Evolutionary conservation across 805 yeast species (phyloP), one percentile per base, ranked within the genome.

Genomic region (Lipomyces kockii): DNA sequence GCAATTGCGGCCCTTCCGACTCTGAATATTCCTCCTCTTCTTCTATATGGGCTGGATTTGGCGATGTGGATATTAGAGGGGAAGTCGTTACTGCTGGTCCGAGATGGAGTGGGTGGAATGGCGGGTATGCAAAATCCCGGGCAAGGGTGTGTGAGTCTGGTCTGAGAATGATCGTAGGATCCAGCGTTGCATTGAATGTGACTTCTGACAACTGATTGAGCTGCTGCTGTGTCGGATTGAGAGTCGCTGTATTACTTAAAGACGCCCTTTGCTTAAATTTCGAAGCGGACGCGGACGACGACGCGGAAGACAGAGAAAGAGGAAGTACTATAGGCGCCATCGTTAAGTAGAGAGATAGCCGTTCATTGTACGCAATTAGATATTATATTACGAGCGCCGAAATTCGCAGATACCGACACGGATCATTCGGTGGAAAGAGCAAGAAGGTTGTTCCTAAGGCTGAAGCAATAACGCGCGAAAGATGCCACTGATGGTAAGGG

Each of bases 41-140:
- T 22, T 64, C 67, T 11, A 43, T 27, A 6, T 32, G 58, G 2
- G 58, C 53, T n/a, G 63, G 68, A 17, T 72, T 74, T 53, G 22
- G 14, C 20, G 74, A 70, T 25, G 59, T 22, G 12, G 43, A 37
- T 27, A 43, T 35, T 17, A 14, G 7, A 3, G 37, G 8, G 4
- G 46, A 20, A 27, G 22, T 11, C 7, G 61, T 25, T 5, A 76
- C 80, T 1, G 78, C 76, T 37, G 81, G 83, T 0, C 96, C 97
- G 70, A 85, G 85, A 77, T 90, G 89, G 61, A 91, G 80, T 1
- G 95, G 93, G 70, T 91, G 87, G 35, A 83, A 78, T 17, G 80
- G 83, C 5, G 86, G 86, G 75, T 94, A 93, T 32, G 93, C 98
- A 80, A 86, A 94, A 78, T 94, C 98, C 69, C 87, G 86, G 22